Evolutionary conservation across 441 rosid species (phyloP).

Genomic region (Syzygium syzygioides): DNA sequence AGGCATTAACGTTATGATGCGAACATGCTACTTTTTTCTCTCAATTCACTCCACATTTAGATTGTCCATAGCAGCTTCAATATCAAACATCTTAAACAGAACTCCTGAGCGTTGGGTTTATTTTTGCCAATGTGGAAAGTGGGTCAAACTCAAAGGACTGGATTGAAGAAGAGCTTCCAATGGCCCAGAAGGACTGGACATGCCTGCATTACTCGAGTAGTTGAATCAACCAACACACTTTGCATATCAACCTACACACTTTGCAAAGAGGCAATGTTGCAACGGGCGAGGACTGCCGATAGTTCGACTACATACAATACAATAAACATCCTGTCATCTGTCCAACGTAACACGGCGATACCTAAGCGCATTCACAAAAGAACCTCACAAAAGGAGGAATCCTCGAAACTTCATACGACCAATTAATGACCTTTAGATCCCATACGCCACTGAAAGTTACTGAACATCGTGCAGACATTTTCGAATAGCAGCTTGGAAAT

Average conservation of each 20-base stretch:
- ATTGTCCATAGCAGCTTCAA: background rate
- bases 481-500: constrained; percentile 29
- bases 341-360: background rate
- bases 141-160: background rate
- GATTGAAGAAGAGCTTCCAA: background rate
- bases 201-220: background rate
- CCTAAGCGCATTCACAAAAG: background rate
- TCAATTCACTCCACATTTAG: background rate
- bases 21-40: background rate
- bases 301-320: background rate
- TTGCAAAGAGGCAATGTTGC: background rate
- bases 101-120: background rate
- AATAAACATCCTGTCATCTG: background rate
- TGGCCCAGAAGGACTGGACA: background rate
- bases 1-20: background rate
- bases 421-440: background rate
- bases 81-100: background rate
- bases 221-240: background rate
- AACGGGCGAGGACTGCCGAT: background rate
- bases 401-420: background rate
- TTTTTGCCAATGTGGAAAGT: background rate
- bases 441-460: background rate
- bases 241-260: background rate
- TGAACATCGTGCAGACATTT: constrained; percentile 24
- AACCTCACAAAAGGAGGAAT: background rate